Percentiles rank a stretch among this genome's conserved stretches.
Conservation (phyloP, 495 filamentous ascomycete species). For the Podospora comata region DNA sequence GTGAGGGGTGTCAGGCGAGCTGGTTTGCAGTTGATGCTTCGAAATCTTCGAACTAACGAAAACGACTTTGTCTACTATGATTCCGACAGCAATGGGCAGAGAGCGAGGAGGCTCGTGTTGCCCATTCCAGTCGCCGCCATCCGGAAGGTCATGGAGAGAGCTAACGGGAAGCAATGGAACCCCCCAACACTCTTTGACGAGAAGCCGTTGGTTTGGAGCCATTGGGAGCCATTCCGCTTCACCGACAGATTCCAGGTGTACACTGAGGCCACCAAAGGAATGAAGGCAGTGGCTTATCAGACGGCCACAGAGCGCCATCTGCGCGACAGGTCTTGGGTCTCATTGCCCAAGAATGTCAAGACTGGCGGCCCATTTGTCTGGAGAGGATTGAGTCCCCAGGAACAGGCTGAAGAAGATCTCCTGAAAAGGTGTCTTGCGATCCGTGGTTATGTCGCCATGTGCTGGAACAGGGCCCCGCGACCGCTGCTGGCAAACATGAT, state of each 20-base stretch:
- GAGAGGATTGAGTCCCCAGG: conserved; percentile 13
- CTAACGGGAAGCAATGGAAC: conserved; percentile 18
- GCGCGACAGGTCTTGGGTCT: conserved; percentile 14
- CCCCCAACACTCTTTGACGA: conserved; percentile 1
- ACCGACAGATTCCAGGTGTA: not conserved
- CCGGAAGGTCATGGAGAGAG: not conserved
- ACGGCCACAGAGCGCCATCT: not conserved
- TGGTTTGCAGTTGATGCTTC: conserved; percentile 40
- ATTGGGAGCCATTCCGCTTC: not conserved
- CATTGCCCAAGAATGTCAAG: conserved; percentile 21
- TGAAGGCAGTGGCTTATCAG: not conserved
- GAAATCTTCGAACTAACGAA: conserved; percentile 21
- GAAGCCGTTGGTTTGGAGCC: not conserved
- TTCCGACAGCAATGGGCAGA: conserved; percentile 19
- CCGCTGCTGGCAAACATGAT: not conserved
- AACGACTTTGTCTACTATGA: conserved; percentile 23
- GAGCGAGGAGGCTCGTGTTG: conserved; percentile 27
- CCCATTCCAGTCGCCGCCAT: conserved; percentile 23
- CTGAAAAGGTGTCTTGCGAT: conserved; percentile 9
- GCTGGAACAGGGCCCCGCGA: not conserved
- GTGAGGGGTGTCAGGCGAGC: conserved; percentile 41
- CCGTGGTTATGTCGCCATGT: not conserved
- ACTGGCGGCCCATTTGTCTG: conserved; percentile 22
- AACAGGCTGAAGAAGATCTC: conserved; percentile 16
- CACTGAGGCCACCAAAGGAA: not conserved